Evolutionary conservation across 2,329 filamentous ascomycete genomes (phyloP).

Genomic region (Epichloe brachyelytri): DNA sequence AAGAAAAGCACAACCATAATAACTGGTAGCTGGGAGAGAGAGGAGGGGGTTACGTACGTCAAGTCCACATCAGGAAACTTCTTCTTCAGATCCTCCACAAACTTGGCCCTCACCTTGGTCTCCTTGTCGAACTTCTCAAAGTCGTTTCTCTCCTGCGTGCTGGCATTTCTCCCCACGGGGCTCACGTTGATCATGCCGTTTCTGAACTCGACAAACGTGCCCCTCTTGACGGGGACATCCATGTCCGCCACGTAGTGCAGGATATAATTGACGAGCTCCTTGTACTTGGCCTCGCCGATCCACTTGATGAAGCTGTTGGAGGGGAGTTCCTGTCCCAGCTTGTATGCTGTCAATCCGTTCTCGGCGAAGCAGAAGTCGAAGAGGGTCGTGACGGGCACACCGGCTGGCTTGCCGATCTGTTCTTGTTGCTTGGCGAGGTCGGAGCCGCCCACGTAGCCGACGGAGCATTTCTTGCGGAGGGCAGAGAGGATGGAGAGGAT

Average conservation of each 20-base stretch:
- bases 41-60: constrained; percentile 38
- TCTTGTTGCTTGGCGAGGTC: constrained; percentile 92
- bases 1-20: not conserved
- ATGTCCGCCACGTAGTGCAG: constrained; percentile 77
- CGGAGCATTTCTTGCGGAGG: constrained; percentile 76
- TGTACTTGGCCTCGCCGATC: constrained; percentile 76
- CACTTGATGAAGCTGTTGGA: constrained; percentile 81
- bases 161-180: constrained; percentile 78
- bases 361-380: constrained; percentile 98
- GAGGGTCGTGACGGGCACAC: constrained; percentile 60
- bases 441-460: constrained; percentile 87
- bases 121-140: constrained; percentile 72
- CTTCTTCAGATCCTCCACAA: constrained; percentile 66
- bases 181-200: constrained; percentile 86
- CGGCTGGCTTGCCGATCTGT: constrained; percentile 59
- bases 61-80: constrained; percentile 73
- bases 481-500: constrained; percentile 69
- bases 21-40: no score
- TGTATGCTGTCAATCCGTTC: constrained; percentile 88
- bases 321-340: constrained; percentile 62
- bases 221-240: constrained; percentile 70
- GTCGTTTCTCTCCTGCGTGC: constrained; percentile 62
- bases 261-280: constrained; percentile 62
- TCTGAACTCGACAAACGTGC: constrained; percentile 78
- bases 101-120: constrained; percentile 60